phyloP scores from a whole-genome alignment of 495 filamentous ascomycete species.

The Melanomma pulvis-pyrius region DNA sequence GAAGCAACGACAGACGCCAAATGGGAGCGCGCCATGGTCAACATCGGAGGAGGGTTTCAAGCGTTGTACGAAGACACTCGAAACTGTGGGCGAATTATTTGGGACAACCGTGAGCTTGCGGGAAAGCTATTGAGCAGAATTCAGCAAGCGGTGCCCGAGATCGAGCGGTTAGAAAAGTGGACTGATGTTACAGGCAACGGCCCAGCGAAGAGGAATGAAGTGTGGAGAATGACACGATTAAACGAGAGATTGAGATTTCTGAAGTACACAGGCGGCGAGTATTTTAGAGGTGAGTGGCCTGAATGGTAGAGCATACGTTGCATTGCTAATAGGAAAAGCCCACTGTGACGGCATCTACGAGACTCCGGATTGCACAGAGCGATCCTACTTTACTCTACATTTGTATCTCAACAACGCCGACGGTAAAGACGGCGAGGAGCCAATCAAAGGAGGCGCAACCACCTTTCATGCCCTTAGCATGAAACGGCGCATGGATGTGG shows the following conservation, averaged over 20 bases:
- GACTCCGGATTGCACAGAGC: conserved; percentile 60
- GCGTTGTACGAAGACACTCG: conserved; percentile 58
- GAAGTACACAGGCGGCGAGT: conserved; percentile 74
- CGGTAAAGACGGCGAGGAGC: conserved; percentile 47
- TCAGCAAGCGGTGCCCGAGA: conserved; percentile 51
- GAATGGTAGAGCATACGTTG: neutral
- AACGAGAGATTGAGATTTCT: conserved; percentile 84
- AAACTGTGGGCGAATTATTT: conserved; percentile 76
- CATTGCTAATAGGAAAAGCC: conserved; percentile 47
- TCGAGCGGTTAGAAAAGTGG: conserved; percentile 44
- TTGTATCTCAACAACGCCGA: conserved; percentile 74
- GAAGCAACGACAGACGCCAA: conserved; percentile 38
- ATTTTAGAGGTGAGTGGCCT: conserved; percentile 64
- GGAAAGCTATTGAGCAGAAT: conserved; percentile 65
- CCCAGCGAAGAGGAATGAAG: conserved; percentile 50
- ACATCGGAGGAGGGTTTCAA: conserved; percentile 66
- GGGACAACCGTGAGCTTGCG: conserved; percentile 64
- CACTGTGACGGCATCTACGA: conserved; percentile 75
- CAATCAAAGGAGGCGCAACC: conserved; percentile 64
- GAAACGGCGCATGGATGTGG: conserved; percentile 59
- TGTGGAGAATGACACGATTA: conserved; percentile 60
- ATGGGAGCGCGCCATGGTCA: conserved; percentile 71
- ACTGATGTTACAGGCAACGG: conserved; percentile 53
- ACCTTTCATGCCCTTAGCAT: conserved; percentile 59
- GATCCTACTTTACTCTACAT: conserved; percentile 76